These are phyloP conservation scores for Carallia pectinifolia DNA, from an alignment of 345 rosid species.

Conservation along the genomic window DNA sequence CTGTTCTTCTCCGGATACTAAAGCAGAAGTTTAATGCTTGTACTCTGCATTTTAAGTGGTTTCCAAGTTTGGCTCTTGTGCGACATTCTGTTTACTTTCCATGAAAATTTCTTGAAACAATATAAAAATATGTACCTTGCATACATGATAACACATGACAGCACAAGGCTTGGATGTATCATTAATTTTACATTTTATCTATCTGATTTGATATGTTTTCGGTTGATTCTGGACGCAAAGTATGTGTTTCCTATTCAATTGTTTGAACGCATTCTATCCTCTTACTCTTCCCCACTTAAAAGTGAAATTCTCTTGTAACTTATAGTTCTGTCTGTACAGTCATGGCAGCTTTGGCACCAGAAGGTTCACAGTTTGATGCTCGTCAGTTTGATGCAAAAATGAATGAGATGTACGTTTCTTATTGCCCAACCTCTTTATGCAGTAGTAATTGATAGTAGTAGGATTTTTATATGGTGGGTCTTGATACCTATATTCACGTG, in stretches of 20 bases:
- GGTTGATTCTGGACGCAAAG: background rate
- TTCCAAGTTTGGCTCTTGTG: too few relatives aligned
- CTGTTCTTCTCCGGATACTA: constrained; percentile 39
- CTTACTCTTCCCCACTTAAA: background rate
- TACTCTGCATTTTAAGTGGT: constrained; percentile 6
- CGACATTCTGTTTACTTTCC: too few relatives aligned
- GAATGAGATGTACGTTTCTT: constrained; percentile 67
- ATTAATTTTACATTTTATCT: too few relatives aligned
- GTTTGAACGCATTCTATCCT: background rate
- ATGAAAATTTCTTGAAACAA: too few relatives aligned
- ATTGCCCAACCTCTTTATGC: background rate
- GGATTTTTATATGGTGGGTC: background rate
- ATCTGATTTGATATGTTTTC: background rate
- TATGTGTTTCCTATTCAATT: background rate
- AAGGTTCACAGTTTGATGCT: constrained; percentile 75
- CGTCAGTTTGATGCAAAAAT: constrained; percentile 68
- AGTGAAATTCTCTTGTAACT: background rate
- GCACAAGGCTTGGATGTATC: too few relatives aligned
- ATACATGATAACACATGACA: too few relatives aligned
- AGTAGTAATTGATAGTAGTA: background rate
- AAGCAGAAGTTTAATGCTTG: constrained; percentile 52
- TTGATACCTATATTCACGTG: background rate
- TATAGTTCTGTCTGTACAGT: constrained; percentile 29
- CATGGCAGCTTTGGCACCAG: constrained; percentile 74
- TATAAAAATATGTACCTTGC: too few relatives aligned